A percentile compares a stretch with the other conserved stretches of the same genome.
Evolutionary conservation across 2,329 filamentous ascomycete genomes (phyloP).

Genomic region (Aspergillus chevalieri): DNA sequence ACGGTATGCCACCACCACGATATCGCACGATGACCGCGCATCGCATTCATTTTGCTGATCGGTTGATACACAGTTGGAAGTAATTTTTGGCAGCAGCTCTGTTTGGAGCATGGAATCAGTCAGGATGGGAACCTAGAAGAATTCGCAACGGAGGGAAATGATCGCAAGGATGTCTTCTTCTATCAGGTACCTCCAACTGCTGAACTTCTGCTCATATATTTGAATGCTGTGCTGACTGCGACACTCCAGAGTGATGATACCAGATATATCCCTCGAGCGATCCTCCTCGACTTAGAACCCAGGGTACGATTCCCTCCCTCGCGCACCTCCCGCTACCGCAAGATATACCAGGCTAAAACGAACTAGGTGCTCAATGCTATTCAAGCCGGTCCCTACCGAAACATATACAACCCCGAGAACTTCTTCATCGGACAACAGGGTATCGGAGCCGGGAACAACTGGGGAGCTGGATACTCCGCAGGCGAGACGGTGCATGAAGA

Average conservation of each 20-base stretch:
- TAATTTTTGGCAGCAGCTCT: conserved; percentile 98
- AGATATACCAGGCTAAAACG: background rate
- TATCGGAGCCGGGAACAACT: conserved; percentile 92
- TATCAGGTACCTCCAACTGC: conserved; percentile 58
- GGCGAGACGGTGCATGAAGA: conserved; percentile 91
- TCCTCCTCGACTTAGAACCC: conserved; percentile 90
- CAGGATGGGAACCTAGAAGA: conserved; percentile 96
- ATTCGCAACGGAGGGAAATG: conserved; percentile 94
- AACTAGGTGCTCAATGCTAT: conserved; percentile 77
- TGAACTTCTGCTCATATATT: background rate
- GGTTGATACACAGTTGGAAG: conserved; percentile 63
- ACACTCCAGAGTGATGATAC: conserved; percentile 81
- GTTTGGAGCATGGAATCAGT: conserved; percentile 95
- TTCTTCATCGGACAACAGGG: conserved; percentile 96
- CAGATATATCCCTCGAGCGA: conserved; percentile 92
- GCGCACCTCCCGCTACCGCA: background rate
- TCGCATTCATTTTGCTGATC: conserved; percentile 24
- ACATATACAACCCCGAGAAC: conserved; percentile 99
- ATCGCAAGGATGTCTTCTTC: conserved; percentile 98
- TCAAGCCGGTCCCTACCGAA: conserved; percentile 88
- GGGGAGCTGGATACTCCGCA: conserved; percentile 92
- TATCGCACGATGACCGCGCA: background rate
- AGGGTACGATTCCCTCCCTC: conserved; percentile 51
- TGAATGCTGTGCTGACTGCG: conserved; percentile 3
- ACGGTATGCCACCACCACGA: conserved; percentile 59